phyloP scores from a whole-genome alignment of 768 basidiomycete genomes.

The Omphalotus guepiniiformis region DNA sequence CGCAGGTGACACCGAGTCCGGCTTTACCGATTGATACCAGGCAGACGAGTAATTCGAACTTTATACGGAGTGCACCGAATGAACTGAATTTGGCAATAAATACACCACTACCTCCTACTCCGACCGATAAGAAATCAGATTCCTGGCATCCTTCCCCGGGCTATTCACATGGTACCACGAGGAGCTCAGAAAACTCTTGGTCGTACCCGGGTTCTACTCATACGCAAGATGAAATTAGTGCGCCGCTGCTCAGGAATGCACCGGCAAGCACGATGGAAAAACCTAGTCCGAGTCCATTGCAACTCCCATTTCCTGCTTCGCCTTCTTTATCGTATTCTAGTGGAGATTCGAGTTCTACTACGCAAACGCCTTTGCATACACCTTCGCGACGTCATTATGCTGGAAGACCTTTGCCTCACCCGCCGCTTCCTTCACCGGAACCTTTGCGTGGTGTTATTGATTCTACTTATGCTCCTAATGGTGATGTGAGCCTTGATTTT shows the following conservation, averaged over 20 bases:
- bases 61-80: too few relatives aligned
- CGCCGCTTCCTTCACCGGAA: conserved; percentile 24
- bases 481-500: conserved; percentile 13
- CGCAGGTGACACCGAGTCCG: too few relatives aligned
- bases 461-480: conserved; percentile 30
- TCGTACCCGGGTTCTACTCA: too few relatives aligned
- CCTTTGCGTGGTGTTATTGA: conserved; percentile 24
- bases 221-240: too few relatives aligned
- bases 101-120: conserved; percentile 36
- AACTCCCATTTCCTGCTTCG: conserved; percentile 4
- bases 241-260: too few relatives aligned
- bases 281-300: conserved; percentile 9
- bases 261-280: too few relatives aligned
- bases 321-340: not conserved
- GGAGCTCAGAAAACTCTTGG: too few relatives aligned
- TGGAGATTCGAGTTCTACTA: not conserved
- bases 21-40: too few relatives aligned
- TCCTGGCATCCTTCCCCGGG: too few relatives aligned
- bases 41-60: too few relatives aligned
- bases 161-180: too few relatives aligned
- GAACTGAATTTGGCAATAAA: conserved; percentile 30
- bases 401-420: conserved; percentile 53
- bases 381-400: conserved; percentile 43
- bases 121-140: conserved; percentile 21
- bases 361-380: conserved; percentile 2